These are phyloP conservation scores for Lodderomyces theae DNA, from an alignment of 1,139 yeast genomes.

Conservation along the genomic window DNA sequence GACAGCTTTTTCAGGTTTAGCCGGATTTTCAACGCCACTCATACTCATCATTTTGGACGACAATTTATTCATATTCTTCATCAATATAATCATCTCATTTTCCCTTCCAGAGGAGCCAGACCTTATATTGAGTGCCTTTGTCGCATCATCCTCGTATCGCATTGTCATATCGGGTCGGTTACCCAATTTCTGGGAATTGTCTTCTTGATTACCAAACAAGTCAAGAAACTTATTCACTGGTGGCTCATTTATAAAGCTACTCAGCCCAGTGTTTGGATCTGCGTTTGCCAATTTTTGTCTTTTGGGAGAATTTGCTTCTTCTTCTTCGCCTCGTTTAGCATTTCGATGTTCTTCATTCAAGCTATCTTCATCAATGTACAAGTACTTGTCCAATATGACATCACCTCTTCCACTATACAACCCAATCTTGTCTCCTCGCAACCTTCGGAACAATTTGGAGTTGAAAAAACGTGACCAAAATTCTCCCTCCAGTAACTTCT, in stretches of 20 bases:
- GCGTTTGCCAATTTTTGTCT: conserved; percentile 4
- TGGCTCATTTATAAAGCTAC: neutral
- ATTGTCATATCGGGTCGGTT: conserved; percentile 87
- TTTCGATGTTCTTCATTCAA: conserved; percentile 21
- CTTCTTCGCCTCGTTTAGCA: conserved; percentile 14
- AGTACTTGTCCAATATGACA: conserved; percentile 76
- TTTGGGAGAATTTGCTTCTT: conserved; percentile 10
- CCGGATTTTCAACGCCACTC: conserved; percentile 18
- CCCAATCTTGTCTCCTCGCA: conserved; percentile 81
- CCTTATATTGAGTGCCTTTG: neutral
- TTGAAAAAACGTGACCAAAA: conserved; percentile 97
- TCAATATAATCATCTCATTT: conserved; percentile 66
- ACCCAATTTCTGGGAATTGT: conserved; percentile 74
- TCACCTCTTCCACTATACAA: conserved; percentile 71
- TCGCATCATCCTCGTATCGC: conserved; percentile 49
- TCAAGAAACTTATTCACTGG: conserved; percentile 63
- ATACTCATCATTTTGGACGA: conserved; percentile 78
- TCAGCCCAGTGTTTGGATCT: conserved; percentile 1
- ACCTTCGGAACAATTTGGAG: conserved; percentile 78
- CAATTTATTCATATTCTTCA: conserved; percentile 85
- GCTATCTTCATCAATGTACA: conserved; percentile 49
- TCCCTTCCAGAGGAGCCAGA: conserved; percentile 16
- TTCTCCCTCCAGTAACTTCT: conserved; percentile 76
- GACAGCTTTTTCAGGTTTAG: conserved; percentile 12
- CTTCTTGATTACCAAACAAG: conserved; percentile 75